Base-by-base conservation (phyloP, 805 yeast genomes). In the Yamadazyma olivae region DNA sequence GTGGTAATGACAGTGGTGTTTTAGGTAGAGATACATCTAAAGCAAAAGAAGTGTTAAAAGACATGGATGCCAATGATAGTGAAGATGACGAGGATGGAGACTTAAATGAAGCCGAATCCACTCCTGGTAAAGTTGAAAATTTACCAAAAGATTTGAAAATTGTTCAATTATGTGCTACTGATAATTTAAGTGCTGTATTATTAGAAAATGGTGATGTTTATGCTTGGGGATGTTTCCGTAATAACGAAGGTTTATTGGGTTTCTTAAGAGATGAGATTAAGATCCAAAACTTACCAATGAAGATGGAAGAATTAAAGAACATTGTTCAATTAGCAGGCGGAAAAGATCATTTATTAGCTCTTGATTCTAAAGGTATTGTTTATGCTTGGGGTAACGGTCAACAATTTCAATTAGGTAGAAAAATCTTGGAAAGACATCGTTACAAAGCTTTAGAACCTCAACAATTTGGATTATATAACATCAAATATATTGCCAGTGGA, bases 331-430 rank as follows among this genome's bases (percentile, higher is more conserved):
- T 93, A 38, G 96, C 95, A 1, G 77, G 85, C 0, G 99, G 99
- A 32, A 90, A 90, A 57, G 98, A 93, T 56, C 99, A 93, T 56
- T 57, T 93, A 24, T 57, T 93, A 31, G 93, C 95, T 17, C 67
- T 93, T 24, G 95, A 90, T 56, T 66, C 76, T 17, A 81, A 77
- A 51, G 99, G 99, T 39, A 71, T 80, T 36, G 97, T 90, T 1
- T 88, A 75, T 54, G 90, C 98, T 0, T 93, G 99, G 99, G 99
- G 99, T 48, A 85, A 87, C 56, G 96, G 97, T 17, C 95, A 90
- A 51, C 95, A 87, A 53, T 79, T 71, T 61, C 98, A 93, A 65
- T 71, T 93, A 46, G 99, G 98, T 16, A 77, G 96, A 53, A 81
- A 81, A 51, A 79, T 90, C 17, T 54, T 81, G 61, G 97, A 79